Conservation (phyloP, 2,329 filamentous ascomycete species). For the Aureobasidium musti region DNA sequence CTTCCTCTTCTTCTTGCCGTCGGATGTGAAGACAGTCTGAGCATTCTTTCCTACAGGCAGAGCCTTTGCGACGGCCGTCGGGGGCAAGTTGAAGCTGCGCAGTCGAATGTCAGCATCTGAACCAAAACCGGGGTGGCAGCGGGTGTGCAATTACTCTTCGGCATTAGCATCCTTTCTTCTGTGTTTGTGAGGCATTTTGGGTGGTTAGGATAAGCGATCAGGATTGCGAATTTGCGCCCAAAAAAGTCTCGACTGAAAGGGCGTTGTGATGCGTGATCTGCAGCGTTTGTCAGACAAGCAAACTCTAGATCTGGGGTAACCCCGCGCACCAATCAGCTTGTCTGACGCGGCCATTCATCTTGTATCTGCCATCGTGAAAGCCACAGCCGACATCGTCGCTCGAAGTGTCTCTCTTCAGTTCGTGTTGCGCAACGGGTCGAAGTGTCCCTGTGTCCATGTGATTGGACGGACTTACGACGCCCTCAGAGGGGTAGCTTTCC, state of each 20-base stretch:
- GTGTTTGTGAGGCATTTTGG: slow-evolving; percentile 40
- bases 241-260: slow-evolving; percentile 14
- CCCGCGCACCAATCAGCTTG: slow-evolving; percentile 6
- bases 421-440: background rate
- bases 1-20: slow-evolving; percentile 39
- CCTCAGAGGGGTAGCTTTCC: background rate
- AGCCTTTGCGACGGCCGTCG: slow-evolving; percentile 59
- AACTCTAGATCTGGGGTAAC: background rate
- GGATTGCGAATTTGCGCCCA: background rate
- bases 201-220: background rate
- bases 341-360: background rate
- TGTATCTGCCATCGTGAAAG: background rate
- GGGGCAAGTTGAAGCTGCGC: slow-evolving; percentile 59
- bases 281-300: slow-evolving; percentile 6
- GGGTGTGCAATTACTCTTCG: slow-evolving; percentile 39
- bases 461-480: background rate
- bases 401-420: background rate
- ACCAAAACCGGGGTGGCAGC: slow-evolving; percentile 46
- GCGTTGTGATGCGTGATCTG: slow-evolving; percentile 13
- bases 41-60: slow-evolving; percentile 56
- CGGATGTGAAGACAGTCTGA: slow-evolving; percentile 40
- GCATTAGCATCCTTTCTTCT: slow-evolving; percentile 41
- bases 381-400: slow-evolving; percentile 10
- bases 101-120: slow-evolving; percentile 45
- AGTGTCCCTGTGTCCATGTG: slow-evolving; percentile 1